phyloP scores from a whole-genome alignment of 345 rosid genomes.

The Leavenworthia alabamica region DNA sequence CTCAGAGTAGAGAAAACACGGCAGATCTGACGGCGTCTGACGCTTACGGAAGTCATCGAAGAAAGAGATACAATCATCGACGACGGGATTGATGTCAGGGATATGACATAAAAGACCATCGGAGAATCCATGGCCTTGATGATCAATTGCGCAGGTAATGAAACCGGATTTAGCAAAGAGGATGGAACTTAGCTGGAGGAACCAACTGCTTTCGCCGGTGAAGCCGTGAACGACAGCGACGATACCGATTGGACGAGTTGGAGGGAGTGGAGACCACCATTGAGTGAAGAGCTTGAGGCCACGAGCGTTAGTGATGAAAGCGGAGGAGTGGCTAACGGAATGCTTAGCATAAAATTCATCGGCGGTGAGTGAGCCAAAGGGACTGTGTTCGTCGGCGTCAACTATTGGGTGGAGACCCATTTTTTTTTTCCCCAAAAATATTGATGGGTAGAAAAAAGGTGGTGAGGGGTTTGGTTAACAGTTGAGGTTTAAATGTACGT shows the following conservation, averaged over 20 bases:
- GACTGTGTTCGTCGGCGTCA: conserved; percentile 63
- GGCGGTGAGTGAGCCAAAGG: conserved; percentile 60
- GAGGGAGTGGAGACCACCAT: conserved; percentile 79
- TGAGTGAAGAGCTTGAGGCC: conserved; percentile 84
- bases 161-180: conserved; percentile 78
- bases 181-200: conserved; percentile 60
- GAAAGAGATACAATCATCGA: conserved; percentile 74
- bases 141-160: conserved; percentile 80
- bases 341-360: conserved; percentile 75
- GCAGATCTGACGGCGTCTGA: conserved; percentile 42
- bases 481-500: conserved; percentile 16
- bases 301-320: conserved; percentile 71
- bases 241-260: conserved; percentile 39
- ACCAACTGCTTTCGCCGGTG: conserved; percentile 90
- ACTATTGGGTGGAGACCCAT: conserved; percentile 62
- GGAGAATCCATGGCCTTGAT: conserved; percentile 96
- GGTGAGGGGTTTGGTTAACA: conserved; percentile 8
- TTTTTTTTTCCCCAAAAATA: neutral
- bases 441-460: neutral
- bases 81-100: conserved; percentile 71
- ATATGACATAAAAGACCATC: conserved; percentile 70
- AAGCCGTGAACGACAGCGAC: conserved; percentile 87
- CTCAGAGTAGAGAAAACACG: conserved; percentile 77
- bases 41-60: conserved; percentile 56
- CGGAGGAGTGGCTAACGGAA: conserved; percentile 63